phyloP scores from a whole-genome alignment of 495 filamentous ascomycete genomes.

The Penicillium coprophilum region DNA sequence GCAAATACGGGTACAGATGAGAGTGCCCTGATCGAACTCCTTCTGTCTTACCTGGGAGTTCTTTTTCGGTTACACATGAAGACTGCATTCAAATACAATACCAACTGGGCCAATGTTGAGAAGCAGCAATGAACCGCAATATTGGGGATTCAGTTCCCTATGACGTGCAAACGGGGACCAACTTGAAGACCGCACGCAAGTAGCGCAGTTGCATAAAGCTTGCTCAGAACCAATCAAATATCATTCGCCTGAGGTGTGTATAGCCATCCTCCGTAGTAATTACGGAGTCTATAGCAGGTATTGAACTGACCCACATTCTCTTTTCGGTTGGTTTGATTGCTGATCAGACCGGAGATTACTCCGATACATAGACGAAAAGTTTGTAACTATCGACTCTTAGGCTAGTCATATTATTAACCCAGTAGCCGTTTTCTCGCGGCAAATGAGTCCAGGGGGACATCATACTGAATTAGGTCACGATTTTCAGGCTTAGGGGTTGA shows the following conservation, averaged over 20 bases:
- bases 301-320: background rate
- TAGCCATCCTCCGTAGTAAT: too few relatives aligned
- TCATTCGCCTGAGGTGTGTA: background rate
- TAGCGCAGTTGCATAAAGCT: background rate
- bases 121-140: background rate
- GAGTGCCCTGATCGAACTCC: background rate
- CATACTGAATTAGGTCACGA: background rate
- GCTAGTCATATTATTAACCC: background rate
- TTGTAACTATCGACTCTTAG: background rate
- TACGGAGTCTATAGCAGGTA: background rate
- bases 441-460: background rate
- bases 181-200: background rate
- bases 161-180: background rate
- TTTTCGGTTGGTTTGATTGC: constrained; percentile 3
- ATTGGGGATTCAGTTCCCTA: background rate
- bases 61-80: background rate
- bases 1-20: background rate
- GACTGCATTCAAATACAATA: background rate
- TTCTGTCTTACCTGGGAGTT: background rate
- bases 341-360: constrained; percentile 10
- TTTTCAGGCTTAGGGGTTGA: background rate
- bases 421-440: background rate
- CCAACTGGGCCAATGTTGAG: constrained; percentile 2
- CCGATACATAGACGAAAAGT: background rate
- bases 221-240: background rate